These are phyloP conservation scores for Russula sp. DNA, from an alignment of 768 basidiomycete species.

Conservation along the genomic window DNA sequence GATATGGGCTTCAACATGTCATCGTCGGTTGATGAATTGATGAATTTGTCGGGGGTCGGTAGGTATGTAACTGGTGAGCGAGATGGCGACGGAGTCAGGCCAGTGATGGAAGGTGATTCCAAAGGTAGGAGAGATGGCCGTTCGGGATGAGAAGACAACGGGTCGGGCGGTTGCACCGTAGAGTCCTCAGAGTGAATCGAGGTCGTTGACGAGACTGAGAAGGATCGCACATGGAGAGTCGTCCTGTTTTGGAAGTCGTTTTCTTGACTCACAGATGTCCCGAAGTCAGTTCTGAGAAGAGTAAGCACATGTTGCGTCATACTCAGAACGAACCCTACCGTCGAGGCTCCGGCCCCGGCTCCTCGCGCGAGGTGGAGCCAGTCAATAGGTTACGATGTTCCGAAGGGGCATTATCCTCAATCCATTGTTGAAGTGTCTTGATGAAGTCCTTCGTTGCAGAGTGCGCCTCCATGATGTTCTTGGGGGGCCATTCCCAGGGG, in stretches of 20 bases:
- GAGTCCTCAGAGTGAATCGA: conserved; percentile 41
- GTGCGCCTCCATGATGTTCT: conserved; percentile 44
- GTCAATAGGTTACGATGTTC: conserved; percentile 36
- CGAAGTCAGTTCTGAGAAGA: conserved; percentile 25
- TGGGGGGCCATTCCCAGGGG: conserved; percentile 91
- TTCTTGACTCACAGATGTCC: neutral
- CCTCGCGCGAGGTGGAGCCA: conserved; percentile 47
- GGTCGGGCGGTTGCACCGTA: neutral
- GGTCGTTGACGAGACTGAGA: conserved; percentile 55
- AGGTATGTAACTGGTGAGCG: conserved; percentile 49
- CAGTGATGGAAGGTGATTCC: conserved; percentile 36
- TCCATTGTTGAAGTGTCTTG: conserved; percentile 64
- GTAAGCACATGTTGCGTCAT: conserved; percentile 19
- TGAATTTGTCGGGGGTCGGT: conserved; percentile 53
- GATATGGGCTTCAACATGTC: conserved; percentile 27
- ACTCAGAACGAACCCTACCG: conserved; percentile 19
- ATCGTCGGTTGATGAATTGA: conserved; percentile 42
- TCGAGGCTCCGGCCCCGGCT: conserved; percentile 37
- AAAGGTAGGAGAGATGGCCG: conserved; percentile 47
- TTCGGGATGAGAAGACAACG: conserved; percentile 28
- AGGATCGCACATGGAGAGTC: conserved; percentile 45
- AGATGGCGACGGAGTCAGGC: conserved; percentile 36
- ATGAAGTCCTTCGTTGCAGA: conserved; percentile 67
- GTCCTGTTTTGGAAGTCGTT: neutral
- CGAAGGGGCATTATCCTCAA: conserved; percentile 45